A percentile compares a stretch with the other conserved stretches of the same genome.
These are phyloP conservation scores for Vanderwaltozyma yarrowii DNA, from an alignment of 805 yeast species.

Conservation along the genomic window DNA sequence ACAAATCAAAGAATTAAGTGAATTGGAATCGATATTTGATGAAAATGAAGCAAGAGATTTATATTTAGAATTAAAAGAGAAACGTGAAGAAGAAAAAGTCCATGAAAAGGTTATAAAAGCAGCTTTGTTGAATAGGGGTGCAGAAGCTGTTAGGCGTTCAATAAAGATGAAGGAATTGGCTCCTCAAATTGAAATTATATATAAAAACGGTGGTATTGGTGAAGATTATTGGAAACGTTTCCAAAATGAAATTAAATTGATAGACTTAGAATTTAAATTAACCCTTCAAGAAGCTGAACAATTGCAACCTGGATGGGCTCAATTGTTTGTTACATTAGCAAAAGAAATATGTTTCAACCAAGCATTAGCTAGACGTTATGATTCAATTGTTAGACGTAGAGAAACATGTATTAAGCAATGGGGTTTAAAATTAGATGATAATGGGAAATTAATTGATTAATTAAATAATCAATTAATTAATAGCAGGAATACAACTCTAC, in stretches of 20 bases:
- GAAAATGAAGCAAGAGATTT: conserved; percentile 57
- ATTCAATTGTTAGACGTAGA: conserved; percentile 33
- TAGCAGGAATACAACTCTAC: too few relatives aligned
- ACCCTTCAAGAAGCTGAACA: conserved; percentile 65
- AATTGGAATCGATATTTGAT: conserved; percentile 63
- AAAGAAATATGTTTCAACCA: conserved; percentile 89
- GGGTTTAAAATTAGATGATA: conserved; percentile 23
- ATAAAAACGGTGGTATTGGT: conserved; percentile 84
- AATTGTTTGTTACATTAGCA: conserved; percentile 60
- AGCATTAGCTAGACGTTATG: conserved; percentile 70
- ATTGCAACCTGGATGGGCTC: conserved; percentile 73
- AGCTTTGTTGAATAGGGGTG: conserved; percentile 60
- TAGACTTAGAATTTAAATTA: conserved; percentile 72
- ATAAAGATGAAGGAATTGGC: conserved; percentile 73
- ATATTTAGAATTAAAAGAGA: conserved; percentile 43
- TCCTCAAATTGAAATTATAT: conserved; percentile 56
- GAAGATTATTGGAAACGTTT: conserved; percentile 79
- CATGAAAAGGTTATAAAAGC: conserved; percentile 72
- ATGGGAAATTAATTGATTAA: conserved; percentile 20
- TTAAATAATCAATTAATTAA: background rate
- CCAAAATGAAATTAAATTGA: conserved; percentile 64
- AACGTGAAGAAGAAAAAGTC: conserved; percentile 35
- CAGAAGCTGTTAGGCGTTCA: conserved; percentile 78
- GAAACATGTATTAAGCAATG: conserved; percentile 22
- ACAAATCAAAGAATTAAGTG: conserved; percentile 37